Conservation (phyloP, 768 basidiomycete genomes). For the Collybiopsis luxurians region DNA sequence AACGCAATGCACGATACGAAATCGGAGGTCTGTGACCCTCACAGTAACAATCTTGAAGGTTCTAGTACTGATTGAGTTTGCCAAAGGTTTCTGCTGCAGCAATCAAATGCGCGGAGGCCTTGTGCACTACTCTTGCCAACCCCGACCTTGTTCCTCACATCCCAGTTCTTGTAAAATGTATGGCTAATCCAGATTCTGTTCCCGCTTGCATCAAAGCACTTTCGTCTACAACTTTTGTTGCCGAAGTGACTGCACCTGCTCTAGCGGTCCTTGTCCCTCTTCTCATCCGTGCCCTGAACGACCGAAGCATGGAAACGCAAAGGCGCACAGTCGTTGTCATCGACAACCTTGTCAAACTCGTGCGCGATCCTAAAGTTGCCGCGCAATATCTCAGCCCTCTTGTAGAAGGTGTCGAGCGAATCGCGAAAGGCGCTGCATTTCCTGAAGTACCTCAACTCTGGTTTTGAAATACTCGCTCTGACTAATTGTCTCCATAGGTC, state of each 20-base stretch:
- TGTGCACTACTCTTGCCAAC: constrained; percentile 91
- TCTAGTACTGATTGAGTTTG: not conserved
- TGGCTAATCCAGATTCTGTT: constrained; percentile 87
- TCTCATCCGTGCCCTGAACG: constrained; percentile 86
- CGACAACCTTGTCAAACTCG: constrained; percentile 96
- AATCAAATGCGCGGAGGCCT: constrained; percentile 82
- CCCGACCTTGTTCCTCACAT: constrained; percentile 91
- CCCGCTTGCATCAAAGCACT: constrained; percentile 93
- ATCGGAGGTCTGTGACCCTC: constrained; percentile 60
- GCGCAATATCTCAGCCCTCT: constrained; percentile 85
- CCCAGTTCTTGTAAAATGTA: constrained; percentile 86
- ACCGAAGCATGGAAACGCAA: constrained; percentile 95
- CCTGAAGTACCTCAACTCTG: constrained; percentile 64
- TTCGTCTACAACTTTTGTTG: constrained; percentile 93
- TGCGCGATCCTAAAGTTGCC: constrained; percentile 86
- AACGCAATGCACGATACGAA: constrained; percentile 96
- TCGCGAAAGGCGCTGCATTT: constrained; percentile 89
- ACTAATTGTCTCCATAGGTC: constrained; percentile 42
- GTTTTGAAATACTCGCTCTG: constrained; percentile 8
- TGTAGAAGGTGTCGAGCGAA: constrained; percentile 87
- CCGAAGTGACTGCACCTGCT: constrained; percentile 95
- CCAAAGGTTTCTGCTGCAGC: constrained; percentile 80
- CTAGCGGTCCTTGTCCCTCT: constrained; percentile 94
- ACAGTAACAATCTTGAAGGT: not conserved
- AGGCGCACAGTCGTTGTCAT: constrained; percentile 92